Evolutionary conservation across 371 early-diverging fungal species (phyloP), one percentile per base, ranked within the genome.

Genomic region (Actinomucor elegans): DNA sequence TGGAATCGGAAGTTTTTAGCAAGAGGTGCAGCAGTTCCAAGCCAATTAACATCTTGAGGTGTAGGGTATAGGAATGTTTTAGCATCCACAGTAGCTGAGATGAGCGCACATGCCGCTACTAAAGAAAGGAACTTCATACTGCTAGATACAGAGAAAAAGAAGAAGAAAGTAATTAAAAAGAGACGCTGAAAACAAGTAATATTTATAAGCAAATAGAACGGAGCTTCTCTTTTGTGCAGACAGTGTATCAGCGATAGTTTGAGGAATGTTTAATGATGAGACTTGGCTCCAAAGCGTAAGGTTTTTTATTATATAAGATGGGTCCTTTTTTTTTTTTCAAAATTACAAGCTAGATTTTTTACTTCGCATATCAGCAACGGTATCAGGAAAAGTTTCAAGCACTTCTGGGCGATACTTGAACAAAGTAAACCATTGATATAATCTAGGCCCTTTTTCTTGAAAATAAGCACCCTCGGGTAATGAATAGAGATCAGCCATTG

Each of bases 11-110:
- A 69, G 1, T 61, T 24, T 23, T 32, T 42, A 12, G 54, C 38
- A 4, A 72, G 52, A 5, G 53, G 14, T 4, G 61, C 52, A 11
- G 58, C 48, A 32, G 66, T 46, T 23, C 66, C 73, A 3, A 65
- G 57, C 77, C 77, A 76, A 12, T 50, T 31, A 8, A 73, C 64
- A 6, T 45, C 17, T 44, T 71, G 77, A 54, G 77, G 77, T 24
- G 63, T 61, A 18, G 77, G 77, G 38, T 70, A 67, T 0, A 72
- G 61, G 27, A 65, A 61, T 1, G 73, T 72, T 38, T 59, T 66
- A 32, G 73, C 76, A 24, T 66, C 57, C 21, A 48, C 49, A 15
- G 48, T 15, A 28, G 66, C 52, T 27, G 57, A 59, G 11, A 61
- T 31, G 17, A 64, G 45, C 9, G 63, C 59, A 21, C 68, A 55